phyloP scores from a whole-genome alignment of 2,329 filamentous ascomycete species.

The Talaromyces albobiverticillius region DNA sequence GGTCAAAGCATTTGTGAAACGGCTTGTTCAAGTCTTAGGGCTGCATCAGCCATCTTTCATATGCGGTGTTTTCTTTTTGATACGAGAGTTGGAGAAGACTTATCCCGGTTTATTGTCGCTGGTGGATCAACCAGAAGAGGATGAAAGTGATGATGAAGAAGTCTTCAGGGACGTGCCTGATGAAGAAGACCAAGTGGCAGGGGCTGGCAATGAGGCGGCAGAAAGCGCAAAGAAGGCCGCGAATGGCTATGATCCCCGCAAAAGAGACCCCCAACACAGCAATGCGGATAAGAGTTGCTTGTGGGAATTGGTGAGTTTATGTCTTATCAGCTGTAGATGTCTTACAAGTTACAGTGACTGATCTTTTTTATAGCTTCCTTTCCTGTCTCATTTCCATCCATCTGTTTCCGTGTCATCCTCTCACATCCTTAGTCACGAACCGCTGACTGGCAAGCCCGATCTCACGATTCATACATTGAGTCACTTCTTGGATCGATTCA shows the following conservation, averaged over 20 bases:
- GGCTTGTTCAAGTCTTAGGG: constrained; percentile 80
- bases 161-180: constrained; percentile 65
- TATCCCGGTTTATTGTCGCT: constrained; percentile 80
- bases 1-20: constrained; percentile 93
- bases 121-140: constrained; percentile 75
- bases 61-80: constrained; percentile 86
- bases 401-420: constrained; percentile 82
- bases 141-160: constrained; percentile 68
- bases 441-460: constrained; percentile 83
- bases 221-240: constrained; percentile 32
- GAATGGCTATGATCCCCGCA: constrained; percentile 74
- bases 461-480: constrained; percentile 86
- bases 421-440: constrained; percentile 65
- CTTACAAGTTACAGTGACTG: constrained; percentile 7
- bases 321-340: not conserved
- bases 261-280: constrained; percentile 86
- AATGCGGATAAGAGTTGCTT: constrained; percentile 91
- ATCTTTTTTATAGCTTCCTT: constrained; percentile 54
- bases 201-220: constrained; percentile 15
- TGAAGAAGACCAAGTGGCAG: constrained; percentile 44
- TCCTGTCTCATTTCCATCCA: constrained; percentile 82
- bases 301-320: constrained; percentile 73
- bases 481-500: constrained; percentile 95
- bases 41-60: constrained; percentile 91
- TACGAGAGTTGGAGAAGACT: constrained; percentile 73